These are phyloP conservation scores for Aethionema arabicum DNA, from an alignment of 345 rosid genomes.

Conservation along the genomic window DNA sequence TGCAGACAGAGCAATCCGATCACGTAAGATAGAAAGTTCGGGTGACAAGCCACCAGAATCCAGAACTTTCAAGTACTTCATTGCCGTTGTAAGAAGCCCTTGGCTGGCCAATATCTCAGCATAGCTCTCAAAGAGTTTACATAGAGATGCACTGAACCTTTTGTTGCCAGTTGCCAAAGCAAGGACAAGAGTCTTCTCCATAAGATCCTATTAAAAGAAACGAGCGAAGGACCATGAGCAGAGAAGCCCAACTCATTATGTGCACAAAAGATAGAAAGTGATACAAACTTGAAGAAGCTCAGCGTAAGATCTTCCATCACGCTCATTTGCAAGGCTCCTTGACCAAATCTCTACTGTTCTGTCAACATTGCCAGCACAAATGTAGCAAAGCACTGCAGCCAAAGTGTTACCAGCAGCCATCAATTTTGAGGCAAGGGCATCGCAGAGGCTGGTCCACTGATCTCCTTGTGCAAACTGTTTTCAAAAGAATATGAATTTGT, in stretches of 20 bases:
- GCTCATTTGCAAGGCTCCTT: slow-evolving; percentile 61
- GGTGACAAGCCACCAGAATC: slow-evolving; percentile 85
- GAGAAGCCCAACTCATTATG: slow-evolving; percentile 13
- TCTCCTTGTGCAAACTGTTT: slow-evolving; percentile 88
- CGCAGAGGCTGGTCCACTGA: slow-evolving; percentile 81
- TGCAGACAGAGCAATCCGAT: slow-evolving; percentile 66
- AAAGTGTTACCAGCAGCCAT: slow-evolving; percentile 73
- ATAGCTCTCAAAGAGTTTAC: slow-evolving; percentile 96
- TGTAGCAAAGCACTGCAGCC: slow-evolving; percentile 94
- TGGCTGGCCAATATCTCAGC: slow-evolving; percentile 98
- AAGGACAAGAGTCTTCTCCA: slow-evolving; percentile 98
- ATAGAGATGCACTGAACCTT: slow-evolving; percentile 82
- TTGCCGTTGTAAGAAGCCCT: slow-evolving; percentile 75
- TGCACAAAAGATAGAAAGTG: slow-evolving; percentile 27
- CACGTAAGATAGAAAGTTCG: slow-evolving; percentile 80
- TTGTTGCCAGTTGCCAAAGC: slow-evolving; percentile 95
- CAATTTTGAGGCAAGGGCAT: slow-evolving; percentile 78
- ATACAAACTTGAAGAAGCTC: slow-evolving; percentile 87
- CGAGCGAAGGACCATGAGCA: slow-evolving; percentile 22
- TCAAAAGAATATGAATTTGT: slow-evolving; percentile 30
- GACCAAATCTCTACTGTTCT: slow-evolving; percentile 99
- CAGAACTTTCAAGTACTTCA: slow-evolving; percentile 90
- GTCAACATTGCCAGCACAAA: slow-evolving; percentile 96
- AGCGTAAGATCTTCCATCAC: slow-evolving; percentile 72
- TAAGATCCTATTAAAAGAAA: slow-evolving; percentile 69